These are phyloP conservation scores for Aristolochia contorta DNA, from an alignment of 164 flowering plant species.

Conservation along the genomic window DNA sequence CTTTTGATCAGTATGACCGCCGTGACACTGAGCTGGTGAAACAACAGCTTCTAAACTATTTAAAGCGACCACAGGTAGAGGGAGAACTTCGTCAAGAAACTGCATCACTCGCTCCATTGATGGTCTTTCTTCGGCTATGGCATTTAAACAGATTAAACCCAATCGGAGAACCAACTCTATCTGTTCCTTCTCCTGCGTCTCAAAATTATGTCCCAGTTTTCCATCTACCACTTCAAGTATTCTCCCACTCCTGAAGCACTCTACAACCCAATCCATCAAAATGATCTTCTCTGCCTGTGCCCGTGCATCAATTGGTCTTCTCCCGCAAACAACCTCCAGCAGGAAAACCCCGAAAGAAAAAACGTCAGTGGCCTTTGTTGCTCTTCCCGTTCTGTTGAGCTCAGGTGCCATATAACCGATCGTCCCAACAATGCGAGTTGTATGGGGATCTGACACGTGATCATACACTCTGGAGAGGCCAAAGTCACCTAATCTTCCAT, in stretches of 20 bases:
- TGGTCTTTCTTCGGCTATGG: slow-evolving; percentile 23
- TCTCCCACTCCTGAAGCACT: slow-evolving; percentile 22
- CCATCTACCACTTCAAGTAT: slow-evolving; percentile 34
- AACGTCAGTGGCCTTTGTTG: slow-evolving; percentile 41
- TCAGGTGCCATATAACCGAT: slow-evolving; percentile 67
- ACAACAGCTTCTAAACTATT: slow-evolving; percentile 9
- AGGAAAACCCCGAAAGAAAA: slow-evolving; percentile 53
- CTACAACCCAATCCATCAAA: slow-evolving; percentile 60
- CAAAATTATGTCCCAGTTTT: slow-evolving; percentile 19
- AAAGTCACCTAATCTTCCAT: slow-evolving; percentile 31
- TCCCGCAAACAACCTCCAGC: slow-evolving; percentile 49
- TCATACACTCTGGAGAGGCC: slow-evolving; percentile 47
- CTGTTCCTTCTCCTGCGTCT: slow-evolving; percentile 28
- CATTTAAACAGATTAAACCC: slow-evolving; percentile 43
- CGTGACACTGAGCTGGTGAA: background rate
- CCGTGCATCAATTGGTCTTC: slow-evolving; percentile 50
- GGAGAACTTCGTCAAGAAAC: slow-evolving; percentile 36
- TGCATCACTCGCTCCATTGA: slow-evolving; percentile 42
- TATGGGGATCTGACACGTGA: slow-evolving; percentile 46
- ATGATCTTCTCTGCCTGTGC: slow-evolving; percentile 38
- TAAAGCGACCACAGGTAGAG: slow-evolving; percentile 14
- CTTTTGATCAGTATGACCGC: slow-evolving; percentile 15
- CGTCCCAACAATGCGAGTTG: slow-evolving; percentile 57
- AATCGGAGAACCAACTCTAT: slow-evolving; percentile 29
- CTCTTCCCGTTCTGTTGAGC: slow-evolving; percentile 43